phyloP scores from a whole-genome alignment of 768 basidiomycete genomes.

The Clathrus columnatus region DNA sequence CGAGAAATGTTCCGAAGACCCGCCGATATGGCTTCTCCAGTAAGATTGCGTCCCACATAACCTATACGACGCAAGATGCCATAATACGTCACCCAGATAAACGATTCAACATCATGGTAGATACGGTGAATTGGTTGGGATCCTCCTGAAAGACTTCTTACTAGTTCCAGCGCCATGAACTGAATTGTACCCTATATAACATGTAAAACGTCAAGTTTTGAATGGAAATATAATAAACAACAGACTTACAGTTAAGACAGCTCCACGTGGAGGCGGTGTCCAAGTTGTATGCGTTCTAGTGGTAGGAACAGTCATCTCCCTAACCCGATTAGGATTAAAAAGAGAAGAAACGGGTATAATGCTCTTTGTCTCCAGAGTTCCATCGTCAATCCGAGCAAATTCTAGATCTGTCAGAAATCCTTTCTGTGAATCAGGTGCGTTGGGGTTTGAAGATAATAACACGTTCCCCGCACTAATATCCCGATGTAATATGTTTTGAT shows the following conservation, averaged over 20 bases:
- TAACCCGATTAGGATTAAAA: too few species aligned
- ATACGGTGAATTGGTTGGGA: background rate
- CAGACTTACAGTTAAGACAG: constrained; percentile 14
- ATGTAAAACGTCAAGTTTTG: background rate
- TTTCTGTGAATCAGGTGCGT: constrained; percentile 4
- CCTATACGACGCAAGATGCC: too few species aligned
- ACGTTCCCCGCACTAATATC: too few species aligned
- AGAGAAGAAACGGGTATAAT: background rate
- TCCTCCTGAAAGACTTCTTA: background rate
- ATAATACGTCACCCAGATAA: constrained; percentile 9
- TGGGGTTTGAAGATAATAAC: constrained; percentile 17
- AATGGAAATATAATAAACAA: background rate
- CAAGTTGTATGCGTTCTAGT: constrained; percentile 12
- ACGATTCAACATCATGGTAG: constrained; percentile 15
- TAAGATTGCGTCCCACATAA: too few species aligned
- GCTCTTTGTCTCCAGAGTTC: background rate
- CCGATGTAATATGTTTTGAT: constrained; percentile 24
- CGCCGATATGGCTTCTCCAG: too few species aligned
- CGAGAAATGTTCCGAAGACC: too few species aligned
- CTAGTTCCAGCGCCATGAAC: constrained; percentile 17
- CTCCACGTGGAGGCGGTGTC: constrained; percentile 11
- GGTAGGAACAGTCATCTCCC: background rate
- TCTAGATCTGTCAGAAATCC: constrained; percentile 27
- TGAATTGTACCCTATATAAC: constrained; percentile 18
- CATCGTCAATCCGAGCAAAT: constrained; percentile 14